A percentile compares a stretch with the other conserved stretches of the same genome.
phyloP scores from a whole-genome alignment of 495 filamentous ascomycete genomes.

The Penicillium verhagenii region DNA sequence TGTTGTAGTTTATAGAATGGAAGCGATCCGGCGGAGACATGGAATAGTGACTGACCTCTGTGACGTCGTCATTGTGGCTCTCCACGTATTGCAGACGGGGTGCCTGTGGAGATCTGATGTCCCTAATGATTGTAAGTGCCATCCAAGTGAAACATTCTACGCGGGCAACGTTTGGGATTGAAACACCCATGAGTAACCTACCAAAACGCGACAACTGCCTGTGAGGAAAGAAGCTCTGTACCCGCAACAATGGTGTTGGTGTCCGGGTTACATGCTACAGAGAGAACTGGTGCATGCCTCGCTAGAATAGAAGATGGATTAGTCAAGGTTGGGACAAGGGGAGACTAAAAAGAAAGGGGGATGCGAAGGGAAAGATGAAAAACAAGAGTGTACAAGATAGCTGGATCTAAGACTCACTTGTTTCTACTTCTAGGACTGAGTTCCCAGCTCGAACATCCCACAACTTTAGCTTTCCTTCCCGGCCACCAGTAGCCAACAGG shows the following conservation, averaged over 20 bases:
- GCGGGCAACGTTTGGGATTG: no score
- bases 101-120: conserved; percentile 56
- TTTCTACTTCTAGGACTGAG: conserved; percentile 37
- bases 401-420: conserved; percentile 36
- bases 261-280: conserved; percentile 60
- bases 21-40: not conserved
- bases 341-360: not conserved
- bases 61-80: conserved; percentile 90
- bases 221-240: conserved; percentile 71
- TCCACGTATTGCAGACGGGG: conserved; percentile 69
- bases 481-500: conserved; percentile 44
- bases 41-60: conserved; percentile 53
- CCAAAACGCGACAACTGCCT: conserved; percentile 76
- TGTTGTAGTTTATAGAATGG: not conserved
- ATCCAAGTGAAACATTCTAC: not conserved
- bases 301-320: conserved; percentile 23
- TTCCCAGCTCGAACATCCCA: conserved; percentile 46
- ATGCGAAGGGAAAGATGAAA: conserved; percentile 4
- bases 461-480: conserved; percentile 47
- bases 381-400: not conserved
- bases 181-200: conserved; percentile 29
- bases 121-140: conserved; percentile 51
- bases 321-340: not conserved
- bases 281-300: conserved; percentile 57
- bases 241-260: conserved; percentile 68